These are phyloP conservation scores for Falciphora oryzae DNA, from an alignment of 2,329 filamentous ascomycete species.

Conservation along the genomic window DNA sequence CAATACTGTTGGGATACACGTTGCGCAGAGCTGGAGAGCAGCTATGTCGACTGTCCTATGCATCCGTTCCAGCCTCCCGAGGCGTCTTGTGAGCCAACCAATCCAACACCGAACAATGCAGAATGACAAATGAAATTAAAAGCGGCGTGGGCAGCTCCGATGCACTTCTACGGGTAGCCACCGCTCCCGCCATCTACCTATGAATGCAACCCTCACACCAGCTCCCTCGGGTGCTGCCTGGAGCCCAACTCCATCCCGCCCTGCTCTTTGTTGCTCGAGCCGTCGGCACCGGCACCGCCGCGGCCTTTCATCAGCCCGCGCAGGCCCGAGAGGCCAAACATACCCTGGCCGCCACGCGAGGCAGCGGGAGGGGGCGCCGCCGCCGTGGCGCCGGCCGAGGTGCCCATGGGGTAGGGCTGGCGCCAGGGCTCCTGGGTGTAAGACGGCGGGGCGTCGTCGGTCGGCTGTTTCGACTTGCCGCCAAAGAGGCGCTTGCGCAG, in stretches of 20 bases:
- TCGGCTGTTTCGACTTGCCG: slow-evolving; percentile 11
- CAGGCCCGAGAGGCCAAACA: slow-evolving; percentile 7
- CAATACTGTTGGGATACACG: no score
- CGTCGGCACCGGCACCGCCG: neutral
- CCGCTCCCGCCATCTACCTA: neutral
- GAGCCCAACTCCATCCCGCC: slow-evolving; percentile 1
- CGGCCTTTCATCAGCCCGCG: slow-evolving; percentile 1
- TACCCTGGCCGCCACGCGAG: neutral
- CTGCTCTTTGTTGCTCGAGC: neutral
- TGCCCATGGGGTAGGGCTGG: slow-evolving; percentile 12
- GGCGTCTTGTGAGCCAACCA: neutral
- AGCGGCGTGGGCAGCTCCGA: neutral
- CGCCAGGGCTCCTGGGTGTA: slow-evolving; percentile 14
- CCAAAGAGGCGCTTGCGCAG: slow-evolving; percentile 21
- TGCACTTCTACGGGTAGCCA: no score
- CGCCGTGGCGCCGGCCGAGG: neutral
- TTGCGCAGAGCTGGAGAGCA: no score
- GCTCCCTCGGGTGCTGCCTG: slow-evolving; percentile 6
- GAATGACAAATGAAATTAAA: neutral
- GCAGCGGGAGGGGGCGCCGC: neutral
- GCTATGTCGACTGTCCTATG: no score
- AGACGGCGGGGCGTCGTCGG: slow-evolving; percentile 5
- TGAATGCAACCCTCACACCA: slow-evolving; percentile 2
- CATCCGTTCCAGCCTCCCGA: neutral
- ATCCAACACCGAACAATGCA: neutral